phyloP scores from a whole-genome alignment of 2,329 filamentous ascomycete species.

The Neopestalotiopsis sp. region DNA sequence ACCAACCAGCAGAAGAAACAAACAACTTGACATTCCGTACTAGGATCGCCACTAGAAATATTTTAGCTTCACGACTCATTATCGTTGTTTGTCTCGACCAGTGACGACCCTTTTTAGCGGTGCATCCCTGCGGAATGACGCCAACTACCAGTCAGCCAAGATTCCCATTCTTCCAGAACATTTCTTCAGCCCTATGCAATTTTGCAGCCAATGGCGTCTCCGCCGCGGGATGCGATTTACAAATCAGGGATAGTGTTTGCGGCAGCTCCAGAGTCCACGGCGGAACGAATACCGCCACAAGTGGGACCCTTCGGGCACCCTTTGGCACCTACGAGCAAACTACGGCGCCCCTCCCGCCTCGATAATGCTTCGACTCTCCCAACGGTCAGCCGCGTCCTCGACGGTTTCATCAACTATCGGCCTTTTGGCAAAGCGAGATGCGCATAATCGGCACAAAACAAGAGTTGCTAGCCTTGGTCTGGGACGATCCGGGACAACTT shows the following conservation, averaged over 20 bases:
- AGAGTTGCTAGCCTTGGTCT: background rate
- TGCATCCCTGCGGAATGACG: slow-evolving; percentile 4
- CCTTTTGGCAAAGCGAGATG: background rate
- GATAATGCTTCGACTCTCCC: slow-evolving; percentile 10
- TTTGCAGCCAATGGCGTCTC: background rate
- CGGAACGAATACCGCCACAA: background rate
- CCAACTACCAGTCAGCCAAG: background rate
- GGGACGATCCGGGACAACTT: background rate
- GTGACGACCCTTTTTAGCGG: background rate
- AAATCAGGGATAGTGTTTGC: background rate
- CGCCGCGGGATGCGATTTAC: background rate
- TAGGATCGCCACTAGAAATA: background rate
- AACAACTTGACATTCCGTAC: background rate
- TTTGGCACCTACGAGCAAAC: background rate
- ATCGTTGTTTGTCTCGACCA: background rate
- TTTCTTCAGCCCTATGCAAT: slow-evolving; percentile 6
- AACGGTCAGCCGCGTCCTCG: slow-evolving; percentile 2
- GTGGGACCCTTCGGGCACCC: background rate
- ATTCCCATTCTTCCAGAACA: background rate
- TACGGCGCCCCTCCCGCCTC: slow-evolving; percentile 8
- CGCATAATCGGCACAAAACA: background rate
- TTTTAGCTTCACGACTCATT: slow-evolving; percentile 1
- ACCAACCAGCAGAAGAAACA: background rate
- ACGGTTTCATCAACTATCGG: background rate
- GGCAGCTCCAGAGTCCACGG: background rate